Evolutionary conservation across 2,329 filamentous ascomycete species (phyloP).

Genomic region (Microascus cirrosus): DNA sequence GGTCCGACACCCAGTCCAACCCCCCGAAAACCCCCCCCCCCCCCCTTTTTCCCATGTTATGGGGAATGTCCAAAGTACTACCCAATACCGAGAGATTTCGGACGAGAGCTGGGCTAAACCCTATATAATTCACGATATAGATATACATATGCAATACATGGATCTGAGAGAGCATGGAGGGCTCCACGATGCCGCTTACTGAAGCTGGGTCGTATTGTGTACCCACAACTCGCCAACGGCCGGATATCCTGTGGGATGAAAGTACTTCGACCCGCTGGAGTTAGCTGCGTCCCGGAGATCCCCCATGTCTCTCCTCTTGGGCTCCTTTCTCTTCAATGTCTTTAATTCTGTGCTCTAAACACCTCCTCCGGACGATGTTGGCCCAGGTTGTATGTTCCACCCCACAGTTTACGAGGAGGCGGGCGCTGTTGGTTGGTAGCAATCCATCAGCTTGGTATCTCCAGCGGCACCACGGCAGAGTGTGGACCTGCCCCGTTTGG

Average conservation of each 20-base stretch:
- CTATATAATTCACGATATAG: not conserved
- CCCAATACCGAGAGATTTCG: not conserved
- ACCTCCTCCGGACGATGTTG: no score
- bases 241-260: not conserved
- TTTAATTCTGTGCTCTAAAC: not conserved
- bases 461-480: not conserved
- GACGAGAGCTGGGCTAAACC: not conserved
- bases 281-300: not conserved
- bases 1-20: not conserved
- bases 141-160: not conserved
- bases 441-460: not conserved
- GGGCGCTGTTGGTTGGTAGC: not conserved
- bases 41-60: not conserved
- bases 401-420: not conserved
- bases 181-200: not conserved
- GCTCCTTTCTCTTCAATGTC: not conserved
- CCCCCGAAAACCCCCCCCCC: no score
- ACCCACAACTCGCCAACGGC: not conserved
- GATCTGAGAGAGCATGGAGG: not conserved
- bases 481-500: not conserved
- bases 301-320: not conserved
- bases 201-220: not conserved
- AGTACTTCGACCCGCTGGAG: not conserved
- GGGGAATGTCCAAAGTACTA: not conserved
- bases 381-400: no score